A percentile compares a stretch with the other conserved stretches of the same genome.
Evolutionary conservation across 2,329 filamentous ascomycete species (phyloP).

Genomic region (Madurella fahalii): DNA sequence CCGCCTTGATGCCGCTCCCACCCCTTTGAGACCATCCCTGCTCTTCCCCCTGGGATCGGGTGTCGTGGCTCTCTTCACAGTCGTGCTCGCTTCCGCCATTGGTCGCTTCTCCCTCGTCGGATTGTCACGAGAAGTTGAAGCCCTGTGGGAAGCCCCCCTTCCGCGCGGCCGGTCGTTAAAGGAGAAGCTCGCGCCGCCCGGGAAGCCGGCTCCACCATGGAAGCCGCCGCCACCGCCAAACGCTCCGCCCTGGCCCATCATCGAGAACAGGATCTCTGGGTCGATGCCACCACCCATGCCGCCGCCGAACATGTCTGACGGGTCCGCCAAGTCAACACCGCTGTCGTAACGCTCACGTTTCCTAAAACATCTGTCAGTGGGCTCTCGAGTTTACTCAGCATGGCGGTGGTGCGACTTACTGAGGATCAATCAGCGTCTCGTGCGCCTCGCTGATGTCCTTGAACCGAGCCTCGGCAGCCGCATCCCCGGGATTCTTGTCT

Average conservation of each 20-base stretch:
- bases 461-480: conserved; percentile 82
- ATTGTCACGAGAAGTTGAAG: conserved; percentile 49
- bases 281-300: conserved; percentile 65
- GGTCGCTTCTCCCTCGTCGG: conserved; percentile 33
- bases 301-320: conserved; percentile 76
- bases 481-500: conserved; percentile 92
- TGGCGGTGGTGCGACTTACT: conserved; percentile 56
- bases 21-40: conserved; percentile 22
- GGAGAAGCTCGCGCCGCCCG: conserved; percentile 52
- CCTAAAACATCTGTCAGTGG: conserved; percentile 41
- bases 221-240: conserved; percentile 53
- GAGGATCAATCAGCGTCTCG: conserved; percentile 87
- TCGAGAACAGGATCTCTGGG: conserved; percentile 75
- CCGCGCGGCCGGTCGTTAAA: conserved; percentile 43
- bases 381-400: background rate
- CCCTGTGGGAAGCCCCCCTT: conserved; percentile 35
- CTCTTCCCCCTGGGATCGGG: background rate
- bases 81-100: conserved; percentile 35
- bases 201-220: conserved; percentile 36
- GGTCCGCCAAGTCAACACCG: conserved; percentile 86
- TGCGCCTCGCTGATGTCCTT: conserved; percentile 98
- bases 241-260: conserved; percentile 67
- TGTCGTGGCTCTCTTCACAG: conserved; percentile 21
- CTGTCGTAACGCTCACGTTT: conserved; percentile 90
- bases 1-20: conserved; percentile 27